These are phyloP conservation scores for Aspergillus neoniger DNA, from an alignment of 2,329 filamentous ascomycete genomes.

Conservation along the genomic window DNA sequence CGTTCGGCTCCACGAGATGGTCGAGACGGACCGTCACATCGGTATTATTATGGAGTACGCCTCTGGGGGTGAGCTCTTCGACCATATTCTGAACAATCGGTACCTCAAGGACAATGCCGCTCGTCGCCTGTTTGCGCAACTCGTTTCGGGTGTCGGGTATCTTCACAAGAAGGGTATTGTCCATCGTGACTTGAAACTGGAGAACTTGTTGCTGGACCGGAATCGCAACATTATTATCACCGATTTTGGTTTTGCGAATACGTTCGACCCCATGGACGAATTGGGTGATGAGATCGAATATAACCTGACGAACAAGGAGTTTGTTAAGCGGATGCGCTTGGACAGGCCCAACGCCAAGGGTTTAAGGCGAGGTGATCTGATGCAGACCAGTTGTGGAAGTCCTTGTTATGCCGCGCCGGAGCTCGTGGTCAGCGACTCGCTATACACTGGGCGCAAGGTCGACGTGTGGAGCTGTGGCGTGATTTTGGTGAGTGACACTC, in stretches of 20 bases:
- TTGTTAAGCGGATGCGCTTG: conserved; percentile 80
- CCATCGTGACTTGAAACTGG: conserved; percentile 92
- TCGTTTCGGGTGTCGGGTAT: conserved; percentile 95
- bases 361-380: conserved; percentile 83
- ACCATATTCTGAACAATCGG: conserved; percentile 95
- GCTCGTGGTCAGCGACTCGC: conserved; percentile 91
- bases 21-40: conserved; percentile 94
- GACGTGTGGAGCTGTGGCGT: conserved; percentile 99
- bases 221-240: conserved; percentile 99
- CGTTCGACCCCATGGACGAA: conserved; percentile 86
- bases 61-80: conserved; percentile 94
- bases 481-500: conserved; percentile 72
- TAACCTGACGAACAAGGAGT: conserved; percentile 82
- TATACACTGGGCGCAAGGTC: conserved; percentile 96
- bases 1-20: conserved; percentile 95
- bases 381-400: conserved; percentile 98
- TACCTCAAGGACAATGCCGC: conserved; percentile 94
- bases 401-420: conserved; percentile 97
- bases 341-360: conserved; percentile 77
- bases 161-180: conserved; percentile 98
- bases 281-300: conserved; percentile 87
- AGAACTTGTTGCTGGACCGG: conserved; percentile 90
- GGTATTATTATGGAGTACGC: conserved; percentile 98
- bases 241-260: conserved; percentile 98
- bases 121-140: conserved; percentile 86